Percentiles rank a stretch among this genome's conserved stretches.
phyloP scores from a whole-genome alignment of 2,329 filamentous ascomycete species.

The Chrysoporthe austroafricana region DNA sequence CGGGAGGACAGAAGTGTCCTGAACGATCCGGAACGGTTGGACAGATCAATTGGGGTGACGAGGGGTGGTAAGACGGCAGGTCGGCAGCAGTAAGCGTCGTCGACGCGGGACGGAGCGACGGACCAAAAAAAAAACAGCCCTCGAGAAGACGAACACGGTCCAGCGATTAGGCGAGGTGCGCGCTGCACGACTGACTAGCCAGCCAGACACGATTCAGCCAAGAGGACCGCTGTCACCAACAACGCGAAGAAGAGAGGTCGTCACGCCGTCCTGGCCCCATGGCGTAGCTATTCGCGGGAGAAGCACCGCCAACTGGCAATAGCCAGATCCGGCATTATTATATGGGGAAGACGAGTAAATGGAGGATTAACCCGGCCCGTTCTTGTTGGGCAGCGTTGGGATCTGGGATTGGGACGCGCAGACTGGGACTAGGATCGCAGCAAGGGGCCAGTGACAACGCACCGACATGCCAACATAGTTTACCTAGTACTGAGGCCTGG shows the following conservation, averaged over 20 bases:
- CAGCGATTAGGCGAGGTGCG: background rate
- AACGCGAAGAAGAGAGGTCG: background rate
- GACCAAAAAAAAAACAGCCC: background rate
- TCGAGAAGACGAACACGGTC: background rate
- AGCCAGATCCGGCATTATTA: background rate
- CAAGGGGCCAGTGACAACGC: background rate
- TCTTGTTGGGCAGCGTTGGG: background rate
- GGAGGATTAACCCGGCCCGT: background rate
- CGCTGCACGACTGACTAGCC: background rate
- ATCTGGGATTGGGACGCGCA: background rate
- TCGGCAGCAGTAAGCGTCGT: constrained; percentile 4
- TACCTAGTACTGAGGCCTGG: too few species aligned
- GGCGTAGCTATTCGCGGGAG: background rate
- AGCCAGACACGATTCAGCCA: background rate
- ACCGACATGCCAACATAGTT: background rate
- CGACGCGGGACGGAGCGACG: background rate
- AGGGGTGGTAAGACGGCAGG: background rate
- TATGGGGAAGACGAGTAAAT: constrained; percentile 2
- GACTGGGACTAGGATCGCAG: background rate
- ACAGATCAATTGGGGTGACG: background rate
- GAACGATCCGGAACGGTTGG: background rate
- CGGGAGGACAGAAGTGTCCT: background rate
- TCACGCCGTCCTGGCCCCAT: background rate
- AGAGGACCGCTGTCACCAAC: background rate
- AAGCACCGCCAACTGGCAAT: constrained; percentile 1